Evolutionary conservation across 1,284 basidiomycete species (phyloP).

Genomic region (Laetiporus sulphureus): DNA sequence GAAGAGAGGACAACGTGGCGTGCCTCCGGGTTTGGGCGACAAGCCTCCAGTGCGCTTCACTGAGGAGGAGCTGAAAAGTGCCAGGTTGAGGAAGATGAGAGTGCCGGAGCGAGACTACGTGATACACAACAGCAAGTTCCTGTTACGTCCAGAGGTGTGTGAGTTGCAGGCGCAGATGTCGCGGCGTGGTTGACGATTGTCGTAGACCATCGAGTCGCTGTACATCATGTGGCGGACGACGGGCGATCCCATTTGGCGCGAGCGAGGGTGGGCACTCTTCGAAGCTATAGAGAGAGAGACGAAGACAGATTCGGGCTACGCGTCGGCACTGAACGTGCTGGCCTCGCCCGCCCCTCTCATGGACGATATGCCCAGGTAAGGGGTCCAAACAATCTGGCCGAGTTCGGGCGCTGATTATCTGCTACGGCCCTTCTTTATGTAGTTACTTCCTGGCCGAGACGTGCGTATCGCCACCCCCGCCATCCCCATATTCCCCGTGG

Average conservation of each 20-base stretch:
- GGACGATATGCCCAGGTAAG: conserved; percentile 65
- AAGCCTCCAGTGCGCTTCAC: conserved; percentile 25
- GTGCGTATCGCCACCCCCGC: conserved; percentile 22
- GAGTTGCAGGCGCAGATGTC: background rate
- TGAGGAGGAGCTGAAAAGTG: conserved; percentile 18
- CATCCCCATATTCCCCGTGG: conserved; percentile 1
- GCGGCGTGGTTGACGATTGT: conserved; percentile 1
- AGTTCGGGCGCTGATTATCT: background rate
- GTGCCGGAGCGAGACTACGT: conserved; percentile 25
- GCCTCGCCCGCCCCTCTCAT: conserved; percentile 25
- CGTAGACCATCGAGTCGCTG: conserved; percentile 59
- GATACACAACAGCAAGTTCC: conserved; percentile 37
- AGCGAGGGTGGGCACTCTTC: conserved; percentile 73
- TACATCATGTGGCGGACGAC: conserved; percentile 67
- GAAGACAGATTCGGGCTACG: conserved; percentile 49
- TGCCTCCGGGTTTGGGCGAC: conserved; percentile 48
- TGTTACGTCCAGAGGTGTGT: conserved; percentile 60
- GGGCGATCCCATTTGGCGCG: conserved; percentile 58
- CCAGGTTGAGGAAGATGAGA: conserved; percentile 13
- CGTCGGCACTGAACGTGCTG: conserved; percentile 46
- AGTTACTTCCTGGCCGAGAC: conserved; percentile 72
- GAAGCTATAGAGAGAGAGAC: conserved; percentile 57
- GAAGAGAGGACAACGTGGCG: conserved; percentile 31
- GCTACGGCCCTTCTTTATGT: conserved; percentile 3
- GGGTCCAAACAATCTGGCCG: too few relatives aligned